phyloP scores from a whole-genome alignment of 2,329 filamentous ascomycete species.

The Aspergillus ochraceoroseus region DNA sequence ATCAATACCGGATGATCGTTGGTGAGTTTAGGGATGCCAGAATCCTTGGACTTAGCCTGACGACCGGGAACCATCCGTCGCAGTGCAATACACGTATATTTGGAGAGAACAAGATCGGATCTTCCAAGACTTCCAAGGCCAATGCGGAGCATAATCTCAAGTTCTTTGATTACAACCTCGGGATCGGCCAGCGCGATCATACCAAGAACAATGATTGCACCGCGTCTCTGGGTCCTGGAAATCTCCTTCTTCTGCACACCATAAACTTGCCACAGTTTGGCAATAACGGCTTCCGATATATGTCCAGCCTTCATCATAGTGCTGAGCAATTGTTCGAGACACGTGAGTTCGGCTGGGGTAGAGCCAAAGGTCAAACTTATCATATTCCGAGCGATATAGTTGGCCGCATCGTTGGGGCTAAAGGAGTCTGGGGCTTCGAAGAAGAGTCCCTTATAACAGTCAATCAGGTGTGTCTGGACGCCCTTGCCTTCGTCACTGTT shows the following conservation, averaged over 20 bases:
- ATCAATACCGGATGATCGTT: constrained; percentile 87
- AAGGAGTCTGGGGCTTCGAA: constrained; percentile 92
- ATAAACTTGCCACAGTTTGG: constrained; percentile 97
- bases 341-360: constrained; percentile 90
- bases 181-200: constrained; percentile 93
- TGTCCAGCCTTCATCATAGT: constrained; percentile 96
- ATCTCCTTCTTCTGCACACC: constrained; percentile 91
- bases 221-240: constrained; percentile 81
- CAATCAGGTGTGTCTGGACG: constrained; percentile 91
- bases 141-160: constrained; percentile 88
- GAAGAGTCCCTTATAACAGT: constrained; percentile 92
- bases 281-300: constrained; percentile 77
- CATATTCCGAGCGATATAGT: constrained; percentile 97
- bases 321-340: constrained; percentile 85
- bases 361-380: constrained; percentile 96
- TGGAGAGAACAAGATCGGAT: constrained; percentile 79
- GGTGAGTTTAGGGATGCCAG: constrained; percentile 65
- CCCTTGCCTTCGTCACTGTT: constrained; percentile 99
- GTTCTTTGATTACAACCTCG: constrained; percentile 88
- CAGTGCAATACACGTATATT: constrained; percentile 91
- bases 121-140: constrained; percentile 77
- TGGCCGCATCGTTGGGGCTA: constrained; percentile 81
- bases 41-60: constrained; percentile 65
- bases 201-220: constrained; percentile 90
- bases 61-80: constrained; percentile 86